Evolutionary conservation across 2,329 filamentous ascomycete species (phyloP).

Genomic region (Colletotrichum sansevieriae): DNA sequence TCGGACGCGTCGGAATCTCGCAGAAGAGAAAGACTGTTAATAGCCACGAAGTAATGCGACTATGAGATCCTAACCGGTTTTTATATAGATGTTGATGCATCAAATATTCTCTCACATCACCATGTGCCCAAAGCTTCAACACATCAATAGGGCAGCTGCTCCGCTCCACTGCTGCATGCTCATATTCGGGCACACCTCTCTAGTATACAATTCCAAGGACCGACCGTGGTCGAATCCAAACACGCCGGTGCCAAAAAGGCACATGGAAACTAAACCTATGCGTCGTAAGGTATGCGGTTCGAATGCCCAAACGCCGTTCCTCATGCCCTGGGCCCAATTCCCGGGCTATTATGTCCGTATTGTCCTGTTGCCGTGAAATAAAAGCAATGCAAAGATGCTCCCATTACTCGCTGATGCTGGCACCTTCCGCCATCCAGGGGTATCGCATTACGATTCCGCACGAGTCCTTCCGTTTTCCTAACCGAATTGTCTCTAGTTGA

Average conservation of each 20-base stretch:
- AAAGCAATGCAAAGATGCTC: constrained; percentile 32
- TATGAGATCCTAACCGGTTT: no score
- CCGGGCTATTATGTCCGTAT: constrained; percentile 25
- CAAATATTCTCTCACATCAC: no score
- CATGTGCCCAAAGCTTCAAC: no score
- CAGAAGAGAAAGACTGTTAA: no score
- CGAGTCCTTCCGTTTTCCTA: constrained; percentile 5
- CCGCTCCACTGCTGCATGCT: background rate
- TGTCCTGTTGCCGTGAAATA: constrained; percentile 26
- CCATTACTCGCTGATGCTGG: constrained; percentile 38
- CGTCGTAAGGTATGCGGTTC: constrained; percentile 25
- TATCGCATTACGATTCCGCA: constrained; percentile 37
- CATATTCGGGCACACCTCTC: constrained; percentile 17
- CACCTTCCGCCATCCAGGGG: constrained; percentile 32
- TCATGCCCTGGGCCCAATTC: constrained; percentile 30
- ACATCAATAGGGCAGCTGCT: background rate
- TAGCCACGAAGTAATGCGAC: no score
- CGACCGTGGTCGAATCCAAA: constrained; percentile 9
- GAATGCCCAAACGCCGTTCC: constrained; percentile 36
- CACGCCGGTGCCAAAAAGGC: constrained; percentile 13
- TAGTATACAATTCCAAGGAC: constrained; percentile 28
- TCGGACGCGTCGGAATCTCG: no score
- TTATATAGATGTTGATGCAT: no score
- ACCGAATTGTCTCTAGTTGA: constrained; percentile 1
- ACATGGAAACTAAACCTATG: constrained; percentile 20